These are phyloP conservation scores for Sphagnum fallax DNA, from an alignment of 228 moss, liverwort and hornwort genomes.

Conservation along the genomic window DNA sequence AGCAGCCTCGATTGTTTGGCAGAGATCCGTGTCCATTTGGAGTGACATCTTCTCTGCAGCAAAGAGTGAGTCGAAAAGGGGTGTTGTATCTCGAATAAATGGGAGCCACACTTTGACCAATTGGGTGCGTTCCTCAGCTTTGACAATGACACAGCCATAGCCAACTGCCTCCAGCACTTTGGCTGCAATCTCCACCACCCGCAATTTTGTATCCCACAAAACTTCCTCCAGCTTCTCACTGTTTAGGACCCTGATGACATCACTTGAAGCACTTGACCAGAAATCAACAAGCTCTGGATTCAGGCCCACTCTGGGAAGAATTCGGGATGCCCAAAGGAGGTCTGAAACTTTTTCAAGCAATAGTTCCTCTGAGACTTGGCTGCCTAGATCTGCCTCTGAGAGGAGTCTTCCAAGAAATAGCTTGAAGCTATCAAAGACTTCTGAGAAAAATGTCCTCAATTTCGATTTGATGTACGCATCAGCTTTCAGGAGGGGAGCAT, in stretches of 20 bases:
- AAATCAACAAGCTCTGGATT: constrained; percentile 49
- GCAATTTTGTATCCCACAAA: constrained; percentile 75
- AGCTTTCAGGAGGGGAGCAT: constrained; percentile 67
- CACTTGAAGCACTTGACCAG: constrained; percentile 55
- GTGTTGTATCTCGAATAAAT: constrained; percentile 59
- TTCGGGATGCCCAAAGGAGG: constrained; percentile 66
- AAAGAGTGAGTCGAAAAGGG: constrained; percentile 51
- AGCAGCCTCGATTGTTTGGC: constrained; percentile 60
- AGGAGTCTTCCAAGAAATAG: constrained; percentile 43
- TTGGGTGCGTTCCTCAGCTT: constrained; percentile 46
- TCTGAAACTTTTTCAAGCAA: constrained; percentile 66
- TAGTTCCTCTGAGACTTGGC: constrained; percentile 21
- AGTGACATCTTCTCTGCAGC: constrained; percentile 37
- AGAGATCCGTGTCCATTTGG: constrained; percentile 65
- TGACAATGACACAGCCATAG: constrained; percentile 68
- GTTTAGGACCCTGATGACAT: constrained; percentile 28
- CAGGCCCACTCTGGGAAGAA: constrained; percentile 58
- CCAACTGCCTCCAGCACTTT: constrained; percentile 79
- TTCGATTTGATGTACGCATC: constrained; percentile 48
- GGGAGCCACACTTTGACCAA: constrained; percentile 74
- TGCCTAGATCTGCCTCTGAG: constrained; percentile 2
- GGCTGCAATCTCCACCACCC: constrained; percentile 63
- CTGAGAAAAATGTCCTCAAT: constrained; percentile 40
- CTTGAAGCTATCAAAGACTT: constrained; percentile 56
- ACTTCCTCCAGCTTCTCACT: constrained; percentile 26